These are phyloP conservation scores for Pythium inflatum DNA, from an alignment of 352 stramenopile species.

Conservation along the genomic window DNA sequence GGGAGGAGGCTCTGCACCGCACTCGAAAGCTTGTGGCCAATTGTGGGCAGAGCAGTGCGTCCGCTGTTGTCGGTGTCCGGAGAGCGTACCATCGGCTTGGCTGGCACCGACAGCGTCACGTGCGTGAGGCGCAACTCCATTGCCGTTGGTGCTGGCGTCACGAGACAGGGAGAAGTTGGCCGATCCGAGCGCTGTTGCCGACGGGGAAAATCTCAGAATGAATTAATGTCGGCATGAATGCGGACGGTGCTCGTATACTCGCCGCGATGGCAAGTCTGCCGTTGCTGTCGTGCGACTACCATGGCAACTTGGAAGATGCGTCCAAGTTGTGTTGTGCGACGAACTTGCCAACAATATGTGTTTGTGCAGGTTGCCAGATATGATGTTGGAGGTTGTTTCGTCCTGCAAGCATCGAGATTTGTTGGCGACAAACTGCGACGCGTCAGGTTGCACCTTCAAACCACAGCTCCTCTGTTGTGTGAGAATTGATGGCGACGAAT, in stretches of 20 bases:
- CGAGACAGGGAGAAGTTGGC: neutral
- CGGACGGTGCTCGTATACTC: no score
- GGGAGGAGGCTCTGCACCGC: neutral
- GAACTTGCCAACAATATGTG: neutral
- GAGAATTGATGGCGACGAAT: no score
- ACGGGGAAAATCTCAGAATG: no score
- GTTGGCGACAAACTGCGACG: no score
- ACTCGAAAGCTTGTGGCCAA: neutral
- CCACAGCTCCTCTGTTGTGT: no score
- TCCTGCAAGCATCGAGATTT: no score
- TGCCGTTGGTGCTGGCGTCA: neutral
- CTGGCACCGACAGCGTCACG: slow-evolving; percentile 8
- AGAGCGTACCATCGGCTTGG: neutral
- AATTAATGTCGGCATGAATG: no score
- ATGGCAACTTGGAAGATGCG: neutral
- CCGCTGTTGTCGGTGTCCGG: neutral
- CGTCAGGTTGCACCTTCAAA: no score
- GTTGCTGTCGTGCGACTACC: neutral
- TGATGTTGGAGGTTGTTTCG: neutral
- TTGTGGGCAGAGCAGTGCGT: slow-evolving; percentile 5
- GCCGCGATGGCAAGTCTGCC: no score
- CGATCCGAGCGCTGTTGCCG: neutral
- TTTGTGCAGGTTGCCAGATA: neutral
- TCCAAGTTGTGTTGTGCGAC: neutral
- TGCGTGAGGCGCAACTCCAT: slow-evolving; percentile 19